These are phyloP conservation scores for Colletotrichum sp. DNA, from an alignment of 2,329 filamentous ascomycete genomes.

Conservation along the genomic window DNA sequence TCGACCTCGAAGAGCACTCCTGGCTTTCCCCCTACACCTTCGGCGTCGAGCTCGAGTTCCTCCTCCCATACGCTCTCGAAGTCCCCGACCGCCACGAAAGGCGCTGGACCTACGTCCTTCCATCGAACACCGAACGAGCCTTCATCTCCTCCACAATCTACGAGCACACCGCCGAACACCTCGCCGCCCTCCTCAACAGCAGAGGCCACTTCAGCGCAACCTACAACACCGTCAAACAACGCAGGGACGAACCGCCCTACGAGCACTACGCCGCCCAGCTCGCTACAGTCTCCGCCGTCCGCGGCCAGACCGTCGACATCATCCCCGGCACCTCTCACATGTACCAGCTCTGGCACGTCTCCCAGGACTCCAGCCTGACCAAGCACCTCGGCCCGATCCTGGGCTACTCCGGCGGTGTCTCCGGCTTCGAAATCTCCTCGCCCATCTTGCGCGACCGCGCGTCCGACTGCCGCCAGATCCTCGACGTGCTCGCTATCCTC, in stretches of 20 bases:
- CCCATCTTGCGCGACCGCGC: background rate
- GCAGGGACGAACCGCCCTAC: background rate
- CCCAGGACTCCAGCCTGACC: background rate
- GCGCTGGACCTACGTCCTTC: background rate
- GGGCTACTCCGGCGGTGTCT: background rate
- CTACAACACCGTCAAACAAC: background rate
- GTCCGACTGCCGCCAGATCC: background rate
- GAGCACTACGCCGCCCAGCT: background rate
- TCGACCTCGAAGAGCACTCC: background rate
- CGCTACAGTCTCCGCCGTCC: background rate
- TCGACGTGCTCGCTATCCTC: background rate
- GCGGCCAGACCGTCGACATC: background rate
- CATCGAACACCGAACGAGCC: rapidly evolving
- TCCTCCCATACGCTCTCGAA: background rate
- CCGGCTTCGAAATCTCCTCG: conserved; percentile 1
- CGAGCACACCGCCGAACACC: background rate
- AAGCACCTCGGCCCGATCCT: background rate
- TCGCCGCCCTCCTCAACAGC: background rate
- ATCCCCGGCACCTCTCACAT: background rate
- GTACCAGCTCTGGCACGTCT: background rate
- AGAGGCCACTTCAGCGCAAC: background rate
- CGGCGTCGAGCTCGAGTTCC: conserved; percentile 15
- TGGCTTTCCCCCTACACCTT: conserved; percentile 1
- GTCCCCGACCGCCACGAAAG: background rate
- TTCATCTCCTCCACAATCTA: background rate